Percentiles rank a stretch among this genome's conserved stretches.
Evolutionary conservation across 345 rosid species (phyloP).

Genomic region (Eucalyptus marginata): DNA sequence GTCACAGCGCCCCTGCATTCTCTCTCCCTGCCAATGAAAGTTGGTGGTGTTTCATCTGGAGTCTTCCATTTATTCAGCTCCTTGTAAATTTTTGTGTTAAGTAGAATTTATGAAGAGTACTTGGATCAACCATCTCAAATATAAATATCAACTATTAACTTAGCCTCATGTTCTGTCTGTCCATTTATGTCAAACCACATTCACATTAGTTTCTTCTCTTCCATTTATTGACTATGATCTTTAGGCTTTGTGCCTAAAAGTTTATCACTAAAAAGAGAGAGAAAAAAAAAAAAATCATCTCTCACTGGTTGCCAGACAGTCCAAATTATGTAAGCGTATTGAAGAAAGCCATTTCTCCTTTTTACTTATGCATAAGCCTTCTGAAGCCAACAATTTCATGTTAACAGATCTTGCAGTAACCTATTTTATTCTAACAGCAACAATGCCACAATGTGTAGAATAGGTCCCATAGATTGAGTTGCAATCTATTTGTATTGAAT

Average conservation of each 20-base stretch:
- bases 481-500: neutral
- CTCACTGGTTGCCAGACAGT: neutral
- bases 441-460: neutral
- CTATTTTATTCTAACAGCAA: neutral
- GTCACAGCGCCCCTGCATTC: neutral
- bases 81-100: neutral
- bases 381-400: neutral
- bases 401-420: neutral
- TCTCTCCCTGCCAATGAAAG: neutral
- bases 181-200: neutral
- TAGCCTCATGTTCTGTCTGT: neutral
- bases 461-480: neutral
- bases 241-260: neutral
- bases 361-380: neutral
- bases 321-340: neutral
- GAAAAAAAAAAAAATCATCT: neutral
- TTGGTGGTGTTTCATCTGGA: neutral
- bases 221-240: neutral
- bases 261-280: neutral
- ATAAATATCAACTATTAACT: neutral
- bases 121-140: neutral
- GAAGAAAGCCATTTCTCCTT: neutral
- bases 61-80: neutral
- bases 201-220: neutral
- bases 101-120: neutral